Base-by-base conservation (phyloP, 2,329 filamentous ascomycete genomes). In the Scleromitrula shiraiana region DNA sequence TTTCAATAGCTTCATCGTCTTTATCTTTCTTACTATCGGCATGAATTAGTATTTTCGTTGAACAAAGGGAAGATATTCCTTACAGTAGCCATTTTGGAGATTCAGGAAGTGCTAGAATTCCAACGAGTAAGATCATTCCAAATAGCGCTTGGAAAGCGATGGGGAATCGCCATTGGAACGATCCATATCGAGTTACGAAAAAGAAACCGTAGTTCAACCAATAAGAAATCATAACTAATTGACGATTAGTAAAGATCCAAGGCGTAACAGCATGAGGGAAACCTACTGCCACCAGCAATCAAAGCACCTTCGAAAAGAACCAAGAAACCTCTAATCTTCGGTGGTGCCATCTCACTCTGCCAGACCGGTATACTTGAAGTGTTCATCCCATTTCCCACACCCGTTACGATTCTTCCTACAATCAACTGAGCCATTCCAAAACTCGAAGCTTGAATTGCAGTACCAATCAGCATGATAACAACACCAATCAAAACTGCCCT, bases 201-300 rank as follows among this genome's bases (percentile, higher is more conserved):
- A 72, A 76, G 52, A 78, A 68, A n/a, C 75, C 77, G 33, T 78
- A 73, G 53, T 81, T 77, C 36, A 82, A 68, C 78, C 78, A 82
- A 62, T 80, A 80, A 2, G 69, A 69, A n/a, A 74, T 8, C 45
- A 48, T 48, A 41, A 48, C 45, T 47, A 14, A 26, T 9, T 22
- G n/a, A n/a, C 9, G n/a, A 7, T 47, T 36, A 47, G 45, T n/a
- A 2, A 22, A 26, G 6, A 6, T 20, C n/a, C 7, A 14, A 19
- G 12, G 10, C 5, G 12, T 3, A 30, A 29, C 22, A 17, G 17
- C 12, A 22, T 23, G 5, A 23, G n/a, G n/a, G n/a, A 6, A 4
- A 42, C 37, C 20, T 42, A 47, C 45, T 75, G 29, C 77, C 77
- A 20, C 70, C 68, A 0, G 75, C 77, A 53, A 80, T 78, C 45